These are phyloP conservation scores for Halteria grandinella DNA, from an alignment of 73 alveolate species.

Conservation along the genomic window DNA sequence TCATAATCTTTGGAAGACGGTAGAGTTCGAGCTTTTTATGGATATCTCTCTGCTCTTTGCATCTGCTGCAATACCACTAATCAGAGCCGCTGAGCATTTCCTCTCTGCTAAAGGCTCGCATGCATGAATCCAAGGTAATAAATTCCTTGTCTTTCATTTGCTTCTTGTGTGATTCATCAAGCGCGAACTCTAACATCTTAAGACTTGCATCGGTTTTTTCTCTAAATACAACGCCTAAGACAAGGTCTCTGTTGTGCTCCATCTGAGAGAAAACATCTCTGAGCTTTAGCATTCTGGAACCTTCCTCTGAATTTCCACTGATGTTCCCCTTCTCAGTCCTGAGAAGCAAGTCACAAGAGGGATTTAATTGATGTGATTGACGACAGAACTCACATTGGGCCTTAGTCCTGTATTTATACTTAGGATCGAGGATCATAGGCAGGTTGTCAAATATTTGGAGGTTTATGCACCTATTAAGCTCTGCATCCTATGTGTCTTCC, in stretches of 20 bases:
- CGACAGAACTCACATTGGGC: conserved; percentile 51
- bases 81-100: conserved; percentile 82
- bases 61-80: conserved; percentile 92
- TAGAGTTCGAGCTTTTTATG: conserved; percentile 81
- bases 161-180: conserved; percentile 18
- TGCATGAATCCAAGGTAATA: conserved; percentile 25
- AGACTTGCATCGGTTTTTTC: conserved; percentile 23
- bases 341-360: neutral
- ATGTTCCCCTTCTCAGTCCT: conserved; percentile 15
- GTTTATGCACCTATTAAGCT: neutral
- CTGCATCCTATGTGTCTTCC: neutral
- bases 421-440: neutral
- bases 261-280: conserved; percentile 11
- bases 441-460: conserved; percentile 16
- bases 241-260: conserved; percentile 22
- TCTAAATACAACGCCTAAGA: conserved; percentile 17
- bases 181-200: conserved; percentile 4
- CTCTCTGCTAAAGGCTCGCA: conserved; percentile 57
- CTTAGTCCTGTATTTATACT: neutral
- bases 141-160: conserved; percentile 14
- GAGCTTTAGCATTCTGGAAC: conserved; percentile 4
- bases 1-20: conserved; percentile 85
- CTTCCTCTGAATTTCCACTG: conserved; percentile 32
- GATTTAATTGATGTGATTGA: neutral
- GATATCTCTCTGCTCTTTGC: conserved; percentile 86